phyloP scores from a whole-genome alignment of 345 rosid genomes.

The Camelina hispida region DNA sequence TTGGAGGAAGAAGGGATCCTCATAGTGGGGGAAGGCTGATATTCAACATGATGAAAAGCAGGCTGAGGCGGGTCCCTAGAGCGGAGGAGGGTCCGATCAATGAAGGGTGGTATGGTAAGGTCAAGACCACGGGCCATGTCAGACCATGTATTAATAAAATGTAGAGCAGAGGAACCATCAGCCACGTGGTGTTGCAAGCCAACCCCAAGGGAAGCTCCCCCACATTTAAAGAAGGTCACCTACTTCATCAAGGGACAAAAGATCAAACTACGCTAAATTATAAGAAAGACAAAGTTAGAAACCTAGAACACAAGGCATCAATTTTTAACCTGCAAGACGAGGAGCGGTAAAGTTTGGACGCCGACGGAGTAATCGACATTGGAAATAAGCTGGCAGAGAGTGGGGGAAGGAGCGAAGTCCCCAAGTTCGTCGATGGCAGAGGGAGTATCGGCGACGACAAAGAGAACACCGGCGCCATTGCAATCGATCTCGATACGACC shows the following conservation, averaged over 20 bases:
- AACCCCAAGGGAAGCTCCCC: constrained; percentile 93
- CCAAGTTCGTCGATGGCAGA: constrained; percentile 81
- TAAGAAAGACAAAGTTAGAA: no score
- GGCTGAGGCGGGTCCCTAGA: constrained; percentile 90
- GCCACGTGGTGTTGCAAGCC: constrained; percentile 97
- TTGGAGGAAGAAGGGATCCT: constrained; percentile 43
- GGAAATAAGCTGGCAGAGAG: constrained; percentile 84
- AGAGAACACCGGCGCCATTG: constrained; percentile 80
- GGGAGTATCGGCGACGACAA: constrained; percentile 78
- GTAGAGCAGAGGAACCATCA: constrained; percentile 95
- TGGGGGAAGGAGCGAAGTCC: constrained; percentile 83
- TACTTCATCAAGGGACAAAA: constrained; percentile 10
- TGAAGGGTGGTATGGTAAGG: constrained; percentile 69
- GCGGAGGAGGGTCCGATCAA: constrained; percentile 79
- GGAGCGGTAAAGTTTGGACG: constrained; percentile 69
- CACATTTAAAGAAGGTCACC: constrained; percentile 91
- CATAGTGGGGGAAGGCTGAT: constrained; percentile 84
- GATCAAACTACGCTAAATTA: no score
- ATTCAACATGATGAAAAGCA: constrained; percentile 75
- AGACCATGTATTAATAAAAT: constrained; percentile 92
- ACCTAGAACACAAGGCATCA: no score
- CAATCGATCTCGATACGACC: constrained; percentile 98
- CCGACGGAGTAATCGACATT: constrained; percentile 85
- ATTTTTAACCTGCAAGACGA: constrained; percentile 78
- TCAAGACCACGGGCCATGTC: constrained; percentile 94